A percentile compares a stretch with the other conserved stretches of the same genome.
Conservation (phyloP, 352 stramenopile genomes). For the Globisporangium alternatum region DNA sequence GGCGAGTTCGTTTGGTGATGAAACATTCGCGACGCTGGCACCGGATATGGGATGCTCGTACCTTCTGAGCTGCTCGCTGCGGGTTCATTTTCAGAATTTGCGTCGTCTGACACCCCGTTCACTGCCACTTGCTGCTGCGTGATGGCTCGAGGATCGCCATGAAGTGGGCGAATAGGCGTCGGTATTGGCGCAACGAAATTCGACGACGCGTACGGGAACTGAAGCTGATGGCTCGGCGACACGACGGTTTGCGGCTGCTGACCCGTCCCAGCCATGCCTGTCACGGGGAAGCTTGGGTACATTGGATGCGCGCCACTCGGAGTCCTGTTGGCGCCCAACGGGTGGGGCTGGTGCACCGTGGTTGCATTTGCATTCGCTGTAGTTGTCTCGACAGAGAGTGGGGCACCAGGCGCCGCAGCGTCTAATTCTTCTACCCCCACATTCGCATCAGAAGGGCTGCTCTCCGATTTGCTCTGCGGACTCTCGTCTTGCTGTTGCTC, state of each 20-base stretch:
- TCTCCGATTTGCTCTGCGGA: neutral
- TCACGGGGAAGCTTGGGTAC: constrained; percentile 18
- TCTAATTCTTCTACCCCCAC: neutral
- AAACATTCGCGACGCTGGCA: constrained; percentile 58
- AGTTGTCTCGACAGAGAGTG: constrained; percentile 2
- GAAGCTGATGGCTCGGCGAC: constrained; percentile 23
- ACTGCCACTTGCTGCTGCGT: constrained; percentile 9
- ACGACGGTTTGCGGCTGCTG: neutral
- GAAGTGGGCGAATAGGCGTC: constrained; percentile 71
- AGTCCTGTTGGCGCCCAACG: neutral
- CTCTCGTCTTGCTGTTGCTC: neutral
- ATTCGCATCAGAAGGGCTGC: neutral
- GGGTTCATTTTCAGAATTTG: neutral
- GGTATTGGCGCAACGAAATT: constrained; percentile 65
- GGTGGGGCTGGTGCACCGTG: neutral
- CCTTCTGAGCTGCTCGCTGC: neutral
- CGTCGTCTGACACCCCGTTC: neutral
- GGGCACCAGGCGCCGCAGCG: neutral
- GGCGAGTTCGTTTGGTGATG: constrained; percentile 47
- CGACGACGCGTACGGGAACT: constrained; percentile 58
- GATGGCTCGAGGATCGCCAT: constrained; percentile 55
- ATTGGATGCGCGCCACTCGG: constrained; percentile 15
- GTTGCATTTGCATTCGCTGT: constrained; percentile 4
- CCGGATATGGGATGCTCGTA: constrained; percentile 17
- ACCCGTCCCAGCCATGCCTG: neutral